Base-by-base conservation (phyloP, 176 grass and related monocot species). In the Bromus sterilis region DNA sequence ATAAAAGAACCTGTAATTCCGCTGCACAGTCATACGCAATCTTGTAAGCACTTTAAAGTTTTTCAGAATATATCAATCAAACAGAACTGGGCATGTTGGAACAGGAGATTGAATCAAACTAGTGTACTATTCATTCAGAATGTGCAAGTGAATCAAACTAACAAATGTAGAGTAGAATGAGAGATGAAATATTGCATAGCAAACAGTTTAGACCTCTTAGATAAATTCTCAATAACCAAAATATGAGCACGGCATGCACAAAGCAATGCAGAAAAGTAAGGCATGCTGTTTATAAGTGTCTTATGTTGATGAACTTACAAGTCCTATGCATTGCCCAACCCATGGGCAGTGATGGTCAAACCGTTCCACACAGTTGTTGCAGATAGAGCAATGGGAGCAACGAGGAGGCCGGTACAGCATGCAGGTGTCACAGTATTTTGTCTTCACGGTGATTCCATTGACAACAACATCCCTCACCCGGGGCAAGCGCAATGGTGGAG, bases 341-440 rank as follows among this genome's bases (percentile, higher is more conserved):
- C 94, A 97, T 66, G 94, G 94, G 75, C 94, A 97, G 78, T 97
- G 91, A 88, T 97, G 94, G 75, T 97, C 94, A 66, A 97, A 97
- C 20, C 94, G 84, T 85, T 97, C 94, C 40, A 97, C 94, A 3
- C 94, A 97, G 60, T 97, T 97, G 87, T 97, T 94, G 88, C 94
- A 97, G 74, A 97, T 97, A 56, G 91, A 94, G 87, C 94, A 97
- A 75, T 97, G 94, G 21, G 94, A 97, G 75, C 94, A 97, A n/a
- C 94, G 91, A 78, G 91, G 94, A 80, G 94, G 94, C 30, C 94
- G 87, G 88, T 97, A 97, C 57, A 97, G 43, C 94, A 97, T 97
- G 81, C 94, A 97, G 64, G 94, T 97, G 46, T 97, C 94, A 59
- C 94, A 97, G 78, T 97, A 97, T 68, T 97, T 97, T 65, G 92